These are phyloP conservation scores for Vigna reflexopilosa DNA, from an alignment of 306 rosid species.

Conservation along the genomic window DNA sequence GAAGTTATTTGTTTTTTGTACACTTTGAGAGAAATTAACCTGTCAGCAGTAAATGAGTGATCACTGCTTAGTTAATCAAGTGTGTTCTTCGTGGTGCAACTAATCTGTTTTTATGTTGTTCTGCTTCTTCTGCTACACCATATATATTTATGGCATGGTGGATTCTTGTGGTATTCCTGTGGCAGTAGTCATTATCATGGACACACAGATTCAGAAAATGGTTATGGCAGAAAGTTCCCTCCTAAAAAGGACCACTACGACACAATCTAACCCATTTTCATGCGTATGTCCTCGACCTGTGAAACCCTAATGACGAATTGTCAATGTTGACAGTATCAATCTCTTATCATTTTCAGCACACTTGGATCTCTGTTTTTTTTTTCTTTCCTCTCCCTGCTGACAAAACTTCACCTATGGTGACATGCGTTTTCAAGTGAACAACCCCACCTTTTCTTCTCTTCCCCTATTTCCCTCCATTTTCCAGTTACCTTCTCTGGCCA, in stretches of 20 bases:
- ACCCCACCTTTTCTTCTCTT: neutral
- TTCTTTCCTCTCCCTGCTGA: neutral
- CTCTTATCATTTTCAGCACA: neutral
- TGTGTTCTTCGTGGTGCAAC: neutral
- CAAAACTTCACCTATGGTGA: neutral
- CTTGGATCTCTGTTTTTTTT: neutral
- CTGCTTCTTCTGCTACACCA: neutral
- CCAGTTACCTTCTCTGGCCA: neutral
- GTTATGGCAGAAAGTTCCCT: too few species aligned
- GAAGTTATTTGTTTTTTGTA: neutral
- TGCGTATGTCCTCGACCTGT: neutral
- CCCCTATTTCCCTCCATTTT: neutral
- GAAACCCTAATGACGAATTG: neutral
- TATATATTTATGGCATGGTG: too few species aligned
- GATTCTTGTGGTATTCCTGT: too few species aligned
- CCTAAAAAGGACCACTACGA: too few species aligned
- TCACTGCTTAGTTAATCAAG: slow-evolving; percentile 10
- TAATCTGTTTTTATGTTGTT: neutral
- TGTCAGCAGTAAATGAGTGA: neutral
- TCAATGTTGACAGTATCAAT: neutral
- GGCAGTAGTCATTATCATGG: too few species aligned
- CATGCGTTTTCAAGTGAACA: neutral
- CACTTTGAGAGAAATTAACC: slow-evolving; percentile 8
- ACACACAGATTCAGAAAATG: too few species aligned
- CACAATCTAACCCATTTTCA: neutral